Evolutionary conservation across 331 rosid genomes (phyloP), one percentile per base, ranked within the genome.

Genomic region (Arachis monticola): DNA sequence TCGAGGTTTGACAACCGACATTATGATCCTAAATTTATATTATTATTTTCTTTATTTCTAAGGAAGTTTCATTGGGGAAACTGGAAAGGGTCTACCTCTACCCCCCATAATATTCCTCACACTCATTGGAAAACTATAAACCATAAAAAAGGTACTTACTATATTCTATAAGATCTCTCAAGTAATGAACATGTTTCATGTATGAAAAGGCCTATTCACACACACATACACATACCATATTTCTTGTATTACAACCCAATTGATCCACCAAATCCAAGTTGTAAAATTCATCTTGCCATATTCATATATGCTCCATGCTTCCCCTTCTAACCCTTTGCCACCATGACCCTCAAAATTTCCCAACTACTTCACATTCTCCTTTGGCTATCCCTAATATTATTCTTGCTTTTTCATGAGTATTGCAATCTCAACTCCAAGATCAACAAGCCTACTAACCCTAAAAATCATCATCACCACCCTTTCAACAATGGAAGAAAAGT

Each of bases 291-390:
- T 53, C 59, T 17, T 17, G 22, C 22, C 22, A 17, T 17, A 17
- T 17, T 17, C 22, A 17, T 17, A 17, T 17, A 17, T 76, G 62
- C 75, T 63, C 82, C 82, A 76, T 83, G 84, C 83, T 76, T 83
- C 77, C 82, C 13, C 81, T 63, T 78, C 62, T 57, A 86, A 56
- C 52, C 65, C 71, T 69, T 64, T 85, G 70, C 84, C 86, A 80
- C 82, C 83, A 91, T 93, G 98, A 84, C 96, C 91, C 74, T 85
- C 67, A 94, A 79, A 88, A 45, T 79, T 48, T 79, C 88, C 60
- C 90, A 81, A 35, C 30, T 75, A 8, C 13, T 88, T 48, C 80
- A 84, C 83, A 70, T 83, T 75, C 71, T 90, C 64, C 85, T 94
- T 0, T 84, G 82, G 81, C 46, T 94, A 38, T 88, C 89, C 77